Percentiles rank a stretch among this genome's conserved stretches.
These are phyloP conservation scores for Suhomyces taliae DNA, from an alignment of 1,139 yeast genomes.

Conservation along the genomic window DNA sequence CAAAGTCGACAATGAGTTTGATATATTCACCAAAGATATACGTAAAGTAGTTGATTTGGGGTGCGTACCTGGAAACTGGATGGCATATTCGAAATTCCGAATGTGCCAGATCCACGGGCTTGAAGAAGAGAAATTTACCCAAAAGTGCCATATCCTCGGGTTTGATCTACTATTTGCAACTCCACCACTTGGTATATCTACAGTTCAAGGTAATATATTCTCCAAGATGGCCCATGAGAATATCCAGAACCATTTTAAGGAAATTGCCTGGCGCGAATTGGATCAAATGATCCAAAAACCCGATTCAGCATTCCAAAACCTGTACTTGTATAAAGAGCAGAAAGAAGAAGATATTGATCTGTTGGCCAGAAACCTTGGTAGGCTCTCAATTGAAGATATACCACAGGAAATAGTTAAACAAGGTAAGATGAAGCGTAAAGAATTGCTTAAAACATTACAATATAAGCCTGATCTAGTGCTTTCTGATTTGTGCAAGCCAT, in stretches of 20 bases:
- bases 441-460: slow-evolving; percentile 13
- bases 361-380: slow-evolving; percentile 15
- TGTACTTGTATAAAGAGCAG: slow-evolving; percentile 33
- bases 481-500: slow-evolving; percentile 86
- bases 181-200: slow-evolving; percentile 78
- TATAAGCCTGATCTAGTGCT: slow-evolving; percentile 57
- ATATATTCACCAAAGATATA: slow-evolving; percentile 27
- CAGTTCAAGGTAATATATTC: slow-evolving; percentile 84
- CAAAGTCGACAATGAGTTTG: slow-evolving; percentile 29
- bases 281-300: slow-evolving; percentile 8
- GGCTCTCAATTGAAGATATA: slow-evolving; percentile 14
- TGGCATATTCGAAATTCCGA: slow-evolving; percentile 60
- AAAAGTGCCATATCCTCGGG: slow-evolving; percentile 72
- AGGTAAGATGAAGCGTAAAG: slow-evolving; percentile 10
- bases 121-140: slow-evolving; percentile 49
- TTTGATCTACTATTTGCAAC: slow-evolving; percentile 76
- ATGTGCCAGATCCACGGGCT: slow-evolving; percentile 30
- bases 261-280: slow-evolving; percentile 27
- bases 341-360: slow-evolving; percentile 24
- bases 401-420: slow-evolving; percentile 11
- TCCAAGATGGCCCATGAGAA: slow-evolving; percentile 64
- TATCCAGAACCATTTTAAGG: slow-evolving; percentile 56
- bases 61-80: slow-evolving; percentile 96
- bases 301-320: slow-evolving; percentile 12
- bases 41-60: slow-evolving; percentile 53